phyloP scores from a whole-genome alignment of 23 red algal species.

The Pyropia yezoensis region DNA sequence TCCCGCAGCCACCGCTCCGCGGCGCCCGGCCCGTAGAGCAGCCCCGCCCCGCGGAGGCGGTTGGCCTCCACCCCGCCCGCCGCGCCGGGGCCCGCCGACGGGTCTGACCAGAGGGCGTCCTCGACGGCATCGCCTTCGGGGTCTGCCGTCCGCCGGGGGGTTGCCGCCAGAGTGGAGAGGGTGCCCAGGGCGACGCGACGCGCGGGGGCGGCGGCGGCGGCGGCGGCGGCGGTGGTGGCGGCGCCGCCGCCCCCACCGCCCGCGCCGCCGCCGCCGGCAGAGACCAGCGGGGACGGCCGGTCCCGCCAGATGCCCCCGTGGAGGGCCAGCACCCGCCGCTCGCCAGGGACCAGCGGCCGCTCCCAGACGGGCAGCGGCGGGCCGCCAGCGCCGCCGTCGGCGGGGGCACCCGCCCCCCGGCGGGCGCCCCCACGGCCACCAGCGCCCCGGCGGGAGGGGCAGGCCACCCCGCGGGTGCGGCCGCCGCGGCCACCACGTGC shows the following conservation, averaged over 20 bases:
- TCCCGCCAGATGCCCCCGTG: constrained; percentile 56
- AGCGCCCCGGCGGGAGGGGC: not conserved
- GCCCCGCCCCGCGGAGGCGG: constrained; percentile 42
- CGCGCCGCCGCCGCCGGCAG: no score
- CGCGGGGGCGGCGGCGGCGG: not conserved
- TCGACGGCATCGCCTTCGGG: constrained; percentile 26
- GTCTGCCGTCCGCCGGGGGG: constrained; percentile 5
- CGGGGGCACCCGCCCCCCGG: not conserved
- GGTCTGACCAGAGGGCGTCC: constrained; percentile 77
- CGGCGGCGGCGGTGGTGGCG: no score
- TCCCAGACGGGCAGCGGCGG: not conserved
- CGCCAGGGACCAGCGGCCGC: constrained; percentile 8
- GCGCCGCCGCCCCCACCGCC: no score
- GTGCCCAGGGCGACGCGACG: constrained; percentile 22
- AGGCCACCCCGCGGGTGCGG: not conserved
- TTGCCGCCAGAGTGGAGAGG: constrained; percentile 23
- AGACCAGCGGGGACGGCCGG: no score
- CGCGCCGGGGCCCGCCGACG: constrained; percentile 9
- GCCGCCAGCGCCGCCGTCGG: not conserved
- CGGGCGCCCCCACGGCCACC: not conserved
- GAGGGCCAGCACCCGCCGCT: constrained; percentile 45
- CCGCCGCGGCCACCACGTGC: not conserved
- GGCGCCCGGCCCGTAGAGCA: constrained; percentile 40
- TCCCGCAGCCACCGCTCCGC: constrained; percentile 33
- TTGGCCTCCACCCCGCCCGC: constrained; percentile 14